Evolutionary conservation across 1,139 yeast genomes (phyloP).

Genomic region (Meyerozyma athensensis): DNA sequence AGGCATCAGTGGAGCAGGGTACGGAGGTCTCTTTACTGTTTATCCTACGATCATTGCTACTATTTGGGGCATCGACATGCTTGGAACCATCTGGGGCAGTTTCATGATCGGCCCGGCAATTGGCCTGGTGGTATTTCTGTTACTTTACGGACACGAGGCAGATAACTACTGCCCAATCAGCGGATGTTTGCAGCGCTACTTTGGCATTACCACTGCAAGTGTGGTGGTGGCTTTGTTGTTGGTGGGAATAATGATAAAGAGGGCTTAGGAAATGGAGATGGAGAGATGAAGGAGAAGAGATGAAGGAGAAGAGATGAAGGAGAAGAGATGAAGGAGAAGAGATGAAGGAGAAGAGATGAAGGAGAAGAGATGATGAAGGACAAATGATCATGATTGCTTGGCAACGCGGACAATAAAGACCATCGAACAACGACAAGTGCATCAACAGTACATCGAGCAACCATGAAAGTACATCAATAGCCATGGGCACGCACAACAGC

Average conservation of each 20-base stretch:
- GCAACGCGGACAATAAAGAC: too few species aligned
- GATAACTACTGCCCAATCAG: constrained; percentile 37
- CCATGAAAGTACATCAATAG: too few species aligned
- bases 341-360: not conserved
- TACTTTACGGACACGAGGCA: constrained; percentile 63
- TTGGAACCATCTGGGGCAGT: constrained; percentile 93
- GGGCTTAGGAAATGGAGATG: not conserved
- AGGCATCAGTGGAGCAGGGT: constrained; percentile 60
- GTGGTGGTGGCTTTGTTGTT: constrained; percentile 28
- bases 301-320: not conserved
- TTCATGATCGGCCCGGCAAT: constrained; percentile 89
- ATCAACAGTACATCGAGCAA: too few species aligned
- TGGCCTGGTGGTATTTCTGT: constrained; percentile 69
- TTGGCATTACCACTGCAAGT: constrained; percentile 28
- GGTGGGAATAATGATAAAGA: constrained; percentile 10
- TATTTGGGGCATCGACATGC: constrained; percentile 84
- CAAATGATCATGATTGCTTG: not conserved
- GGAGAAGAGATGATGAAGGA: not conserved
- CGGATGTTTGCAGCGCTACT: constrained; percentile 31
- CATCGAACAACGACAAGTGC: not conserved
- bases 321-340: not conserved
- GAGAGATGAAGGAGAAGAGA: not conserved
- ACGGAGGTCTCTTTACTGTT: constrained; percentile 82
- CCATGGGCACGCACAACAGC: too few species aligned
- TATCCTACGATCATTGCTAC: constrained; percentile 79